These are phyloP conservation scores for Phylloporus arenicola DNA, from an alignment of 768 basidiomycete species.

Conservation along the genomic window DNA sequence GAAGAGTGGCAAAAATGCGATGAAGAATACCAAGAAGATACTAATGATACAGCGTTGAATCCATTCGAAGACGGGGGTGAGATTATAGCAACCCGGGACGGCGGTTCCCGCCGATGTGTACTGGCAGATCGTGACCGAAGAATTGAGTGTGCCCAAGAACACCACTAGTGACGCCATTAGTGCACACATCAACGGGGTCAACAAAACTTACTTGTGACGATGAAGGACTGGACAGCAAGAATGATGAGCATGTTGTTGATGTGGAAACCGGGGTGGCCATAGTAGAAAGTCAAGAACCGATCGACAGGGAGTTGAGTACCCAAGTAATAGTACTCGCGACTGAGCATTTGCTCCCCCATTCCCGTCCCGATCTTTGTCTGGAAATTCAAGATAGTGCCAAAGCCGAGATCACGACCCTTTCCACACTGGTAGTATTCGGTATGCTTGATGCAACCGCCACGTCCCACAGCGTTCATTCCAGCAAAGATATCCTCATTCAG, in stretches of 20 bases:
- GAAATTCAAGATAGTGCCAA: conserved; percentile 99
- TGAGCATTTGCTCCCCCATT: conserved; percentile 99
- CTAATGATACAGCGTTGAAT: conserved; percentile 94
- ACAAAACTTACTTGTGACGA: conserved; percentile 70
- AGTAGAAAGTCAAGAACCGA: conserved; percentile 99
- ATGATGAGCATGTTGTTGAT: conserved; percentile 99
- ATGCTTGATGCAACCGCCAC: conserved; percentile 97
- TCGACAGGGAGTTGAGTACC: conserved; percentile 98
- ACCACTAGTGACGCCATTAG: conserved; percentile 56
- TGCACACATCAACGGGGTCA: conserved; percentile 1
- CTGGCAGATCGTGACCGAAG: conserved; percentile 70
- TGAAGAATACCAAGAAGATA: conserved; percentile 98
- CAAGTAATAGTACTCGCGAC: conserved; percentile 97
- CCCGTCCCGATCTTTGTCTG: conserved; percentile 99
- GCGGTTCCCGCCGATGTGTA: conserved; percentile 71
- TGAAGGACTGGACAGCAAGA: conserved; percentile 91
- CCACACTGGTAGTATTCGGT: conserved; percentile 99
- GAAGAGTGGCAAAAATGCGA: conserved; percentile 91
- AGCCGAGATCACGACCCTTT: conserved; percentile 97
- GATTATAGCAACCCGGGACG: conserved; percentile 89
- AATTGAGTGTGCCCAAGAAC: conserved; percentile 89
- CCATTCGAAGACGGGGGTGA: conserved; percentile 91
- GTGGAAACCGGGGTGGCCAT: conserved; percentile 98
- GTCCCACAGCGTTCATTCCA: conserved; percentile 96
- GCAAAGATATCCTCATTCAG: conserved; percentile 99